A percentile compares a stretch with the other conserved stretches of the same genome.
Conservation (phyloP, 345 rosid genomes). For the Rubroshorea leprosula region DNA sequence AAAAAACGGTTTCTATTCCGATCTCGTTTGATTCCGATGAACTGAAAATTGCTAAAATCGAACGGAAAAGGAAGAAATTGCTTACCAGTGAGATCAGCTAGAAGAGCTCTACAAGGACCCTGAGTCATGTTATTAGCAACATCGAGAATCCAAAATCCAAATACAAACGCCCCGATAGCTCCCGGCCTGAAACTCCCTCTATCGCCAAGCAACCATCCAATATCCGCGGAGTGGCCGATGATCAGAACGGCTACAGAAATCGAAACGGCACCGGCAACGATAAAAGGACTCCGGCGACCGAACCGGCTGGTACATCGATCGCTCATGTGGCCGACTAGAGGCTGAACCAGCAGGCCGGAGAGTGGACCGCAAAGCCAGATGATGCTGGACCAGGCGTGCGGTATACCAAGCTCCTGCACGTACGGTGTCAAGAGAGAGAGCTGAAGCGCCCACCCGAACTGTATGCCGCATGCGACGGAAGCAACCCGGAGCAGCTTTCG, state of each 20-base stretch:
- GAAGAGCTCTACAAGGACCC: constrained; percentile 94
- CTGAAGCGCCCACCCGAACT: constrained; percentile 98
- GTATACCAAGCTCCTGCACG: constrained; percentile 96
- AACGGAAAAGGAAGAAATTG: not conserved
- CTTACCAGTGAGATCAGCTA: constrained; percentile 91
- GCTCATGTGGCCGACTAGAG: constrained; percentile 85
- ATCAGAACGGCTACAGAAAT: constrained; percentile 58
- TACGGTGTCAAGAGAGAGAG: constrained; percentile 90
- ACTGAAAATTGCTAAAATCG: not conserved
- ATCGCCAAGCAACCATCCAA: constrained; percentile 87
- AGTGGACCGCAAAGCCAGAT: constrained; percentile 99
- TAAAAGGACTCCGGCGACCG: constrained; percentile 92
- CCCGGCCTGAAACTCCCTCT: constrained; percentile 45
- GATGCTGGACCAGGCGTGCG: constrained; percentile 92
- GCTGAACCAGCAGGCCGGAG: constrained; percentile 86
- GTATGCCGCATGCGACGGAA: constrained; percentile 88
- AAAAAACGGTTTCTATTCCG: constrained; percentile 5
- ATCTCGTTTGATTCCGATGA: constrained; percentile 6
- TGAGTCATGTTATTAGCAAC: constrained; percentile 92
- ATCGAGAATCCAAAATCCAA: constrained; percentile 94
- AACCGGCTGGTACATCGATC: constrained; percentile 79
- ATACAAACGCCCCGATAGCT: constrained; percentile 64
- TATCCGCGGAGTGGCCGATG: constrained; percentile 81
- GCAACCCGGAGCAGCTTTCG: constrained; percentile 78
- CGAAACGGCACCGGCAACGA: constrained; percentile 49